These are phyloP conservation scores for Diplodia seriata DNA, from an alignment of 2,329 filamentous ascomycete genomes.

Conservation along the genomic window DNA sequence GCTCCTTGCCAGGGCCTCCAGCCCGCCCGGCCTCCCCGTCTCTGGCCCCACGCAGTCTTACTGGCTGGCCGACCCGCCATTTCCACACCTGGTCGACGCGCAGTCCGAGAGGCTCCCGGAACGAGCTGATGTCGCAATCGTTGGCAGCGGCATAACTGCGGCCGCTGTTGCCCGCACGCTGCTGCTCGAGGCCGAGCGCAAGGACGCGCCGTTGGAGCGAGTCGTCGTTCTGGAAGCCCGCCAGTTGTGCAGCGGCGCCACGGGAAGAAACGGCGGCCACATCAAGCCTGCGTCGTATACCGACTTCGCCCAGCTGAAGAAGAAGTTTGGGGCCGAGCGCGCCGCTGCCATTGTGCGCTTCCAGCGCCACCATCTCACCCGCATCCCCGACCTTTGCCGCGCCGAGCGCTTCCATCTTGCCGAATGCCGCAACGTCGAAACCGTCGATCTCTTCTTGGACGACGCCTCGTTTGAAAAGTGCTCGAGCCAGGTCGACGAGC, in stretches of 20 bases:
- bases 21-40: constrained; percentile 30
- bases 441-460: constrained; percentile 29
- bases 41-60: constrained; percentile 45
- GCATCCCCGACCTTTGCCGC: constrained; percentile 19
- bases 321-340: constrained; percentile 37
- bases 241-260: constrained; percentile 59
- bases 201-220: background rate
- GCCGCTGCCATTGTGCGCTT: constrained; percentile 39
- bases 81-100: constrained; percentile 20
- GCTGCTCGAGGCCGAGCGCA: constrained; percentile 34
- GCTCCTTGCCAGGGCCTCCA: constrained; percentile 8
- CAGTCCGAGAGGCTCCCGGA: constrained; percentile 36
- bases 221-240: constrained; percentile 56
- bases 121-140: constrained; percentile 57
- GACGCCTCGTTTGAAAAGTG: constrained; percentile 1
- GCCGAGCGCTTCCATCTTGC: constrained; percentile 8
- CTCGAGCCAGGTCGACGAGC: constrained; percentile 14
- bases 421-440: constrained; percentile 32
- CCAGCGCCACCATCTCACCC: constrained; percentile 19
- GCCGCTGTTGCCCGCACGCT: constrained; percentile 71
- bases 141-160: constrained; percentile 71
- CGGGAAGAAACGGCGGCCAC: constrained; percentile 62
- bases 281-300: constrained; percentile 53
- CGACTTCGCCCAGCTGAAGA: constrained; percentile 36
- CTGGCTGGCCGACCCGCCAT: constrained; percentile 45